Evolutionary conservation across 2,329 filamentous ascomycete species (phyloP).

Genomic region (Hypoxylon sp.): DNA sequence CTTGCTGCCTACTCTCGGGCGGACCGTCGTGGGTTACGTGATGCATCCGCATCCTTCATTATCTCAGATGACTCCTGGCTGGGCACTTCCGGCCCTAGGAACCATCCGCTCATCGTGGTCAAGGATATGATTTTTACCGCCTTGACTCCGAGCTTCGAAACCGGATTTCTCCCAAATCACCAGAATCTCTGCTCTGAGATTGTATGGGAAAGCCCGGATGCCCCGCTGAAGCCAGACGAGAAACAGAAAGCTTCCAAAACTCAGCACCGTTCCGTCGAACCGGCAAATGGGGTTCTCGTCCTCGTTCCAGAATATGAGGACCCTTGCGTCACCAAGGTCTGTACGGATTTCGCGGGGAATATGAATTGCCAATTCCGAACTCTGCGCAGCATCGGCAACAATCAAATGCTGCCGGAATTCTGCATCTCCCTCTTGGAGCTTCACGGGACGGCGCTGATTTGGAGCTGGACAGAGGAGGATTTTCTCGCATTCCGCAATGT

Average conservation of each 20-base stretch:
- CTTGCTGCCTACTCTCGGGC: constrained; percentile 62
- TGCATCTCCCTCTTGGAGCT: constrained; percentile 66
- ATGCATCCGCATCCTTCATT: constrained; percentile 60
- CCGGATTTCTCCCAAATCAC: constrained; percentile 63
- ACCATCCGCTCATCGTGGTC: constrained; percentile 59
- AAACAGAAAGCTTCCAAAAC: neutral
- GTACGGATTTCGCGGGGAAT: constrained; percentile 19
- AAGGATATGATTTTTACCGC: constrained; percentile 62
- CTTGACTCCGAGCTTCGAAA: constrained; percentile 51
- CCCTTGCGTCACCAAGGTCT: constrained; percentile 19
- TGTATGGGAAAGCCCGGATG: constrained; percentile 58
- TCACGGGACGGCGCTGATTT: constrained; percentile 54
- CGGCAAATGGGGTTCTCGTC: constrained; percentile 31
- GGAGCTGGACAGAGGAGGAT: constrained; percentile 56
- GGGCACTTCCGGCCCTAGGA: neutral
- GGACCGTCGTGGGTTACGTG: constrained; percentile 54
- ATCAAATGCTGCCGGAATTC: constrained; percentile 45
- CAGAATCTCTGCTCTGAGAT: constrained; percentile 65
- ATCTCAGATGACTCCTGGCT: constrained; percentile 58
- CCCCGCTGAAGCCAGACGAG: neutral
- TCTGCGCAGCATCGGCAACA: constrained; percentile 23
- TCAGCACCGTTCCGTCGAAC: neutral
- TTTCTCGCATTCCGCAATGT: constrained; percentile 62
- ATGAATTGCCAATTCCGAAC: constrained; percentile 41
- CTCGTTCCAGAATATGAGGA: constrained; percentile 36